Evolutionary conservation across 2,329 filamentous ascomycete species (phyloP).

Genomic region (Alternaria tenuissima): DNA sequence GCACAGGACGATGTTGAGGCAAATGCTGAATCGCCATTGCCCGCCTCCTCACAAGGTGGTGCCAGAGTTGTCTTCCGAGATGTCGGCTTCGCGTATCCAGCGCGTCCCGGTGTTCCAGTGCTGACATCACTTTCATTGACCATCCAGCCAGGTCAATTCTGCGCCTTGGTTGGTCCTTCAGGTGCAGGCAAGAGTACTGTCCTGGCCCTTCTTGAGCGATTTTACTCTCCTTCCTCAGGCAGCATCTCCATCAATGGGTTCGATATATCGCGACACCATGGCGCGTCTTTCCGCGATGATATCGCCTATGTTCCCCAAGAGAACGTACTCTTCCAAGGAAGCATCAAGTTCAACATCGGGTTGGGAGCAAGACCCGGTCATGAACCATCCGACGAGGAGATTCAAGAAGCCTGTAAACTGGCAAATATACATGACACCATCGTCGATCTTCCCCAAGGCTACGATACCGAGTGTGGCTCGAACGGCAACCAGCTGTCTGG

Average conservation of each 20-base stretch:
- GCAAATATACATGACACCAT: conserved; percentile 78
- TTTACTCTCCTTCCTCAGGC: conserved; percentile 63
- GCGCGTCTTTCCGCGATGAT: conserved; percentile 53
- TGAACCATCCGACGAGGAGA: conserved; percentile 66
- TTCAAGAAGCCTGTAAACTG: conserved; percentile 71
- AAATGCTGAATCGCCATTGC: conserved; percentile 54
- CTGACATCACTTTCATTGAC: conserved; percentile 65
- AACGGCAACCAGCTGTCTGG: conserved; percentile 54
- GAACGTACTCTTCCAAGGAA: conserved; percentile 58
- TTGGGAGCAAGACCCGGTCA: conserved; percentile 62
- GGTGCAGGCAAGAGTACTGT: conserved; percentile 74
- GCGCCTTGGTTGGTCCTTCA: conserved; percentile 70
- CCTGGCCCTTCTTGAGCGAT: conserved; percentile 62
- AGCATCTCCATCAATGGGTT: conserved; percentile 61
- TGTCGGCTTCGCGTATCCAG: conserved; percentile 72
- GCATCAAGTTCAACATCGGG: conserved; percentile 57
- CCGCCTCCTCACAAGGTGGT: conserved; percentile 71
- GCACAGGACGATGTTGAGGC: conserved; percentile 47
- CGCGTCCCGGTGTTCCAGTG: conserved; percentile 66
- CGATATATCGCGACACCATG: conserved; percentile 54
- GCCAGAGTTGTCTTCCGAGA: conserved; percentile 63
- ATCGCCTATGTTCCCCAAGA: conserved; percentile 60
- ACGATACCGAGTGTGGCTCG: conserved; percentile 63
- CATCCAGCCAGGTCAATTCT: conserved; percentile 67
- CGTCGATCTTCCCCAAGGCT: conserved; percentile 67